A percentile compares a stretch with the other conserved stretches of the same genome.
Evolutionary conservation across 176 grass and related monocot genomes (phyloP).

Genomic region (Urochloa ruziziensis): DNA sequence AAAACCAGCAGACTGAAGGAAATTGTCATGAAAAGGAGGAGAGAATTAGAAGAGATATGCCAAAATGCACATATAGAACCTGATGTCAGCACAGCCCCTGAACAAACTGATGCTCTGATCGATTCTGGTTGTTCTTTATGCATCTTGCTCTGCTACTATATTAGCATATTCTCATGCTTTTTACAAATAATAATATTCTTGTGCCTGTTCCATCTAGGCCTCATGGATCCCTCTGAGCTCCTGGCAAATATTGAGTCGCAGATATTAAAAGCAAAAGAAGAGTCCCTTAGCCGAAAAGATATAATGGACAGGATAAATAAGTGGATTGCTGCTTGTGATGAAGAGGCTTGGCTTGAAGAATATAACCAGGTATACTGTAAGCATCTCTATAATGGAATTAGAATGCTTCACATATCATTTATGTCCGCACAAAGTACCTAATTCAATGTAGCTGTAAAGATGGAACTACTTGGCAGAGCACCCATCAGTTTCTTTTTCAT

Average conservation of each 20-base stretch:
- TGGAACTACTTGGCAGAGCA: background rate
- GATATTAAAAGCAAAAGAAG: conserved; percentile 86
- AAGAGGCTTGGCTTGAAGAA: conserved; percentile 95
- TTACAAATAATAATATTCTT: conserved; percentile 19
- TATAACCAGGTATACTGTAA: conserved; percentile 84
- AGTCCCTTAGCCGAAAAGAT: conserved; percentile 82
- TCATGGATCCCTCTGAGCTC: conserved; percentile 79
- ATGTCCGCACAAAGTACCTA: background rate
- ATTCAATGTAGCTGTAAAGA: conserved; percentile 4
- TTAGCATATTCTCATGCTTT: background rate
- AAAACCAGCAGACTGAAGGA: conserved; percentile 90
- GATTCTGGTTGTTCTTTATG: conserved; percentile 66
- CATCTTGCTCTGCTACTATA: conserved; percentile 8
- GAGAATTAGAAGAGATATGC: conserved; percentile 90
- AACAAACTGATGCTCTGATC: conserved; percentile 79
- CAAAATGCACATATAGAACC: conserved; percentile 82
- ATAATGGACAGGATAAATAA: conserved; percentile 94
- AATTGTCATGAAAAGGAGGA: conserved; percentile 72
- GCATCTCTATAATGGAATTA: background rate
- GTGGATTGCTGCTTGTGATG: conserved; percentile 91
- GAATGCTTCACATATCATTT: conserved; percentile 6
- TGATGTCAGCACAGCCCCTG: conserved; percentile 74
- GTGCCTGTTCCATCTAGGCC: conserved; percentile 50
- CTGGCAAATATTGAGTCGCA: conserved; percentile 80
- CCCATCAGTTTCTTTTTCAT: background rate